Conservation (phyloP, 805 yeast genomes). For the Saccharomycopsis fibuligera region DNA sequence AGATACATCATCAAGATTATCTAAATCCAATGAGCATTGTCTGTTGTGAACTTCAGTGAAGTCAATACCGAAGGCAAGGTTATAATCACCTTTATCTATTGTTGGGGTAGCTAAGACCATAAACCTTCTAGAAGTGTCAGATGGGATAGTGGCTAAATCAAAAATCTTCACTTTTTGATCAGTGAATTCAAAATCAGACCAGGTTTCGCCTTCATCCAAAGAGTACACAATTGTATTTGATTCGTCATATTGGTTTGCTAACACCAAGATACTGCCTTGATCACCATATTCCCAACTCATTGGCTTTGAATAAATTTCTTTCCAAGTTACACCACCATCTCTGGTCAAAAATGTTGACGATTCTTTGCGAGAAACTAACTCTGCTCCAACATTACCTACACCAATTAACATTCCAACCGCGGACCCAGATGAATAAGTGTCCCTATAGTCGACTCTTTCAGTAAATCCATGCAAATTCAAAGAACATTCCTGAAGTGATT, state of each 20-base stretch:
- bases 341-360: conserved; percentile 65
- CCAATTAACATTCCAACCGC: conserved; percentile 87
- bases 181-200: conserved; percentile 63
- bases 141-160: conserved; percentile 86
- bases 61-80: conserved; percentile 49
- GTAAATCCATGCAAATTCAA: conserved; percentile 87
- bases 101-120: conserved; percentile 48
- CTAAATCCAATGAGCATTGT: conserved; percentile 48
- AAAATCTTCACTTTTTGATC: conserved; percentile 47
- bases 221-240: conserved; percentile 63
- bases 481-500: conserved; percentile 56
- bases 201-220: conserved; percentile 70
- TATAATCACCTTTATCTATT: conserved; percentile 29
- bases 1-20: conserved; percentile 30
- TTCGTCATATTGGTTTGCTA: conserved; percentile 52
- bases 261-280: conserved; percentile 77
- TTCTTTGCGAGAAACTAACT: conserved; percentile 41
- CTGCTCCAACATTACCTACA: conserved; percentile 86
- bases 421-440: conserved; percentile 79
- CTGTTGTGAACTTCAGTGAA: conserved; percentile 45
- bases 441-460: conserved; percentile 76
- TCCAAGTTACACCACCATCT: conserved; percentile 94
- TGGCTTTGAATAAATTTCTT: conserved; percentile 63
- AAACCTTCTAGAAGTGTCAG: conserved; percentile 81
- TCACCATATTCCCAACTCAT: conserved; percentile 96